Evolutionary conservation across 768 basidiomycete species (phyloP).

Genomic region (Lanmaoa rubissima): DNA sequence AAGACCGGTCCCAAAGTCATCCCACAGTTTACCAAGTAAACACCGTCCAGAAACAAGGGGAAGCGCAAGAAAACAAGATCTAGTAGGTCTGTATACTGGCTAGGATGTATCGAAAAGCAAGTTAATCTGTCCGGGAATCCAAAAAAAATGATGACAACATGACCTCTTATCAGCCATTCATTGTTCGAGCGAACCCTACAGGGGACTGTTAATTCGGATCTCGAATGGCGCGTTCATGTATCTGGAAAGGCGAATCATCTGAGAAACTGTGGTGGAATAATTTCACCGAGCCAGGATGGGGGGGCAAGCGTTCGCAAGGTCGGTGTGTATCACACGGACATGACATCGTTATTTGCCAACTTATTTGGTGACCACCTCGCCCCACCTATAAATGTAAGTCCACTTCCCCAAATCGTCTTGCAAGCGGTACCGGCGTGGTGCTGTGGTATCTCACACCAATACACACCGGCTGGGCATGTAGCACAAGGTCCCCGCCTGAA

Average conservation of each 20-base stretch:
- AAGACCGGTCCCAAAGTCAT: not conserved
- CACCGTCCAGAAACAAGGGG: not conserved
- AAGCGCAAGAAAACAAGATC: not conserved
- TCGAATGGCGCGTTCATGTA: constrained; percentile 1
- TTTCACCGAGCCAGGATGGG: constrained; percentile 3
- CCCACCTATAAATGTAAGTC: constrained; percentile 16
- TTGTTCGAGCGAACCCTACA: not conserved
- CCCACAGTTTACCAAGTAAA: not conserved
- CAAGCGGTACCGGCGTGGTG: constrained; percentile 23
- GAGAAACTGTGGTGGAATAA: not conserved
- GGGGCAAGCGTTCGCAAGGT: constrained; percentile 2
- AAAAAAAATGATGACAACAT: not conserved
- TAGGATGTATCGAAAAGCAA: not conserved
- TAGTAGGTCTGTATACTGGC: not conserved
- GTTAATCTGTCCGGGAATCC: not conserved
- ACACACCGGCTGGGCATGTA: not conserved
- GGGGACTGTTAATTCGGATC: constrained; percentile 1
- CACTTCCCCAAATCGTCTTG: constrained; percentile 17
- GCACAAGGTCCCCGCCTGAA: constrained; percentile 3
- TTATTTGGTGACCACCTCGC: constrained; percentile 8
- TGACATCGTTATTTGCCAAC: constrained; percentile 17
- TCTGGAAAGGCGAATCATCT: constrained; percentile 16
- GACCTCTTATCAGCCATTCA: not conserved
- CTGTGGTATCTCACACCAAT: constrained; percentile 5
- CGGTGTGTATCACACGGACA: constrained; percentile 25